A percentile compares a stretch with the other conserved stretches of the same genome.
phyloP scores from a whole-genome alignment of 208 protist species.

The Trypanosoma caninum region DNA sequence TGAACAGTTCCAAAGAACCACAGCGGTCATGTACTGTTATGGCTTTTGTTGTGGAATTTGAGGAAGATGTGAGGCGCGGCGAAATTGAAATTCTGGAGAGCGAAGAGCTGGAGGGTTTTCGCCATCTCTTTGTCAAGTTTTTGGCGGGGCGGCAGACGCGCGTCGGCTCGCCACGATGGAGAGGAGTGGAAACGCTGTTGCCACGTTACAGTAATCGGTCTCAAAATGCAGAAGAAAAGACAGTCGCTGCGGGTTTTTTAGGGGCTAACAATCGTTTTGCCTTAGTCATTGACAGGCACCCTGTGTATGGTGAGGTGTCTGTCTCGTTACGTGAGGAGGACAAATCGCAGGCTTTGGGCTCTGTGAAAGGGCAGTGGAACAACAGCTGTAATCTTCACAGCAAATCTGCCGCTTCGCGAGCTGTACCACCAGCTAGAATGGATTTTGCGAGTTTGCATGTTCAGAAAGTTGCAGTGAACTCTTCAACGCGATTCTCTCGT shows the following conservation, averaged over 20 bases:
- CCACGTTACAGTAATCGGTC: too few relatives aligned
- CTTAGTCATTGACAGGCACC: too few relatives aligned
- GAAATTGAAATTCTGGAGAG: constrained; percentile 21
- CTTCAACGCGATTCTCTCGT: too few relatives aligned
- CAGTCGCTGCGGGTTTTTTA: too few relatives aligned
- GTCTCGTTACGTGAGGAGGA: neutral
- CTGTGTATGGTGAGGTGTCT: too few relatives aligned
- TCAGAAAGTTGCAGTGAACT: neutral
- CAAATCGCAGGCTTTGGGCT: neutral
- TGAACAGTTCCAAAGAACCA: neutral
- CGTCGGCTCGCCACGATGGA: neutral
- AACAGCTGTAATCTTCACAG: neutral
- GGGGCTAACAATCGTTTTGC: too few relatives aligned
- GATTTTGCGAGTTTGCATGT: neutral
- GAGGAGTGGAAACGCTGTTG: too few relatives aligned
- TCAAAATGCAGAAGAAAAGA: too few relatives aligned
- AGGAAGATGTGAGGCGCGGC: constrained; percentile 11
- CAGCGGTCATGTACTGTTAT: neutral
- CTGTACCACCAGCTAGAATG: neutral
- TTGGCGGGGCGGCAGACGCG: too few relatives aligned
- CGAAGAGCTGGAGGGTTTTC: constrained; percentile 3
- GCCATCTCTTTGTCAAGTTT: neutral
- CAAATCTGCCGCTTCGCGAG: neutral
- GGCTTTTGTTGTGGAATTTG: neutral
- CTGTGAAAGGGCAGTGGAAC: neutral